Base-by-base conservation (phyloP, 2,329 filamentous ascomycete species). In the Cryphonectria naterciae region DNA sequence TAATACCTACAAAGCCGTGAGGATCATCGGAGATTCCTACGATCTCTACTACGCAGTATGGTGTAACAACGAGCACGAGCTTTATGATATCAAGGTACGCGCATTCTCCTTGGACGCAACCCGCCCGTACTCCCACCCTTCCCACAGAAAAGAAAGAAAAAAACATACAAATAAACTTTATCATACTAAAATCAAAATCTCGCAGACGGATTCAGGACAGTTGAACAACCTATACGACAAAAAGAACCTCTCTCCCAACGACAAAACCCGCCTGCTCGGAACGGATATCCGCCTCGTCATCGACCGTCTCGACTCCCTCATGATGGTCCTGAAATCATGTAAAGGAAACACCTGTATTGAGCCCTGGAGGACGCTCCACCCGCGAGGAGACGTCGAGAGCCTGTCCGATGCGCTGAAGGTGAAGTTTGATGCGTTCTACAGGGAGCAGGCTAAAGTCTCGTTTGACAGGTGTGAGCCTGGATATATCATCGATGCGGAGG, bases 21-120 rank as follows among this genome's bases (percentile, higher is more conserved):
- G 87, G 10, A 76, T 90, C 4, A 80, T 87, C 2, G 80, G 83
- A 0, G 76, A 84, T 1, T 78, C 79, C 2, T 91, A 90, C 74
- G 86, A 85, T 73, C 75, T 91, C 7, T 87, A 88, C 71, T 92
- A 92, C 76, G 85, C 87, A 0, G 87, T 91, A 0, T 92, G 89
- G 89, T 92, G 90, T 74, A 90, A 81, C 17, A 88, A 88, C 60
- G 88, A 91, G 73, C 85, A 87, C 67, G 88, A 92, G 74, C 82
- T 90, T 0, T 92, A 91, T 76, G 84, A 91, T 72, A 75, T 90
- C 62, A 84, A 81, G 75, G 87, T 86, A 78, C 73, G 80, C 37
- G 37, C 37, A 39, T 39, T 39, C 13, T 39, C 37, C 10, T 39
- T 2, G 1, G 37, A 11, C 32, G 3, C 28, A 37, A n/a, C n/a